phyloP scores from a whole-genome alignment of 768 basidiomycete genomes.

The Tylopilus cervinicoccineus region DNA sequence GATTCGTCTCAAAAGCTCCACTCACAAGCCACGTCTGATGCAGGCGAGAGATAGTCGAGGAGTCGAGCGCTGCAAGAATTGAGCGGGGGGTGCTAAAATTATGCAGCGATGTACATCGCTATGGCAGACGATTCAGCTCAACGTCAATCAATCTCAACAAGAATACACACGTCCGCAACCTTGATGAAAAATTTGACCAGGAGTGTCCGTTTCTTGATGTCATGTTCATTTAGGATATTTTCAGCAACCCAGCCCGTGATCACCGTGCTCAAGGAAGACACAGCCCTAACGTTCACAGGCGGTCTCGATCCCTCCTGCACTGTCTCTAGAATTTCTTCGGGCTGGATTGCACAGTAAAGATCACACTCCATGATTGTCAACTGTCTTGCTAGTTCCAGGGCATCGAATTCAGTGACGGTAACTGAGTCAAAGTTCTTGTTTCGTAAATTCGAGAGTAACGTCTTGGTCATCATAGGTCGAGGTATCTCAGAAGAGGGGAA shows the following conservation, averaged over 20 bases:
- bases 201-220: conserved; percentile 75
- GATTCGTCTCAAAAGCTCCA: conserved; percentile 7
- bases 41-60: conserved; percentile 88
- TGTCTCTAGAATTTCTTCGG: conserved; percentile 85
- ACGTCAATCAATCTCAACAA: conserved; percentile 2
- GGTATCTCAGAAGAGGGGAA: conserved; percentile 65
- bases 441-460: conserved; percentile 63
- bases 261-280: conserved; percentile 84
- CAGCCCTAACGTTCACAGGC: conserved; percentile 72
- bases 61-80: conserved; percentile 91
- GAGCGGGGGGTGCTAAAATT: conserved; percentile 95
- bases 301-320: conserved; percentile 66
- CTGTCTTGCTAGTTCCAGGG: conserved; percentile 89
- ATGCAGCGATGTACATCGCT: conserved; percentile 80
- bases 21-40: conserved; percentile 92
- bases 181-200: conserved; percentile 93
- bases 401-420: conserved; percentile 85
- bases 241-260: conserved; percentile 97
- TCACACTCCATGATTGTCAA: conserved; percentile 91
- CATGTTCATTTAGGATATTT: conserved; percentile 85
- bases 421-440: conserved; percentile 61
- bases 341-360: conserved; percentile 79
- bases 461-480: conserved; percentile 81
- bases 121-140: conserved; percentile 10
- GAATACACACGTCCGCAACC: conserved; percentile 72